A percentile compares a stretch with the other conserved stretches of the same genome.
Evolutionary conservation across 2,329 filamentous ascomycete species (phyloP).

Genomic region (Penicillium sp.): DNA sequence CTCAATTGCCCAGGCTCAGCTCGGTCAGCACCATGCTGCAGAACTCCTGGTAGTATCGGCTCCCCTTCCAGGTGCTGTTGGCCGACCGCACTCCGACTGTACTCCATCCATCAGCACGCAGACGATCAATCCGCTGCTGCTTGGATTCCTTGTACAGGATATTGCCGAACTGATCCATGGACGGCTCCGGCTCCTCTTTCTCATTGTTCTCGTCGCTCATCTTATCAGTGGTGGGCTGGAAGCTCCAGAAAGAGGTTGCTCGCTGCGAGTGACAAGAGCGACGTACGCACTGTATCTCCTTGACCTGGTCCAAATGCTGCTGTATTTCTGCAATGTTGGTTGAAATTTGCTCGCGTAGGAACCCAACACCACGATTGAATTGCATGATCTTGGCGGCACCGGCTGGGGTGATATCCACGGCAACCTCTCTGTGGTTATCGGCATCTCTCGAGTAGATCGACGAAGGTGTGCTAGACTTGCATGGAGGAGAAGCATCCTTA

Average conservation of each 20-base stretch:
- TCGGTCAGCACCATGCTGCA: constrained; percentile 37
- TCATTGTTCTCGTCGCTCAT: not conserved
- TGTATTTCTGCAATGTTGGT: constrained; percentile 27
- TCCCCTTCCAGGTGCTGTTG: constrained; percentile 35
- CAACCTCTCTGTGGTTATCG: not conserved
- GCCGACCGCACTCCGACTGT: constrained; percentile 34
- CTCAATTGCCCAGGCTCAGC: constrained; percentile 25
- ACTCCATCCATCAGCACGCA: constrained; percentile 35
- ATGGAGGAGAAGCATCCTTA: not conserved
- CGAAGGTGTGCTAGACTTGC: not conserved
- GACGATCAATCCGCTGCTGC: constrained; percentile 31
- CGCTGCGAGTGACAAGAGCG: constrained; percentile 26
- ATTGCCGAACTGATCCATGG: constrained; percentile 17
- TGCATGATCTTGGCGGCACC: constrained; percentile 10
- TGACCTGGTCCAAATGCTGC: constrained; percentile 23
- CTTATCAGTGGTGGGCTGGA: constrained; percentile 22
- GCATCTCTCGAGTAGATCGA: not conserved
- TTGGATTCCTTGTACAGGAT: constrained; percentile 29
- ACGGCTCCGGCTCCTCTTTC: not conserved
- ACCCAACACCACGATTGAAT: constrained; percentile 24
- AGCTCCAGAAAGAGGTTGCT: constrained; percentile 40
- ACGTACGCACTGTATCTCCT: constrained; percentile 23
- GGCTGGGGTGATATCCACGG: not conserved
- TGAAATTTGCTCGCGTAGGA: constrained; percentile 26
- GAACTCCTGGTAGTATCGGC: constrained; percentile 35